Evolutionary conservation across 306 rosid genomes (phyloP).

Genomic region (Dalbergia cultrata): DNA sequence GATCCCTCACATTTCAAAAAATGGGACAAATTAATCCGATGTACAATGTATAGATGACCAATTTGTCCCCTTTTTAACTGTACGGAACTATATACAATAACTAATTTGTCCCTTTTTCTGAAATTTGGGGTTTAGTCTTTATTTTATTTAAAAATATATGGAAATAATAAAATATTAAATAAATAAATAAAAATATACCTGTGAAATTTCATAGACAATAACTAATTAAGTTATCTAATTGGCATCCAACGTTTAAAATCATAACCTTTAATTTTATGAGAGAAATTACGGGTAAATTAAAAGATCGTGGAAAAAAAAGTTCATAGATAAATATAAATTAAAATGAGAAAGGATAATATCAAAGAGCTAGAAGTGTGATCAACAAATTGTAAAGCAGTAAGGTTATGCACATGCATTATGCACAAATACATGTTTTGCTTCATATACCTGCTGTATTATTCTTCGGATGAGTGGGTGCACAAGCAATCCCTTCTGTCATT

Average conservation of each 20-base stretch:
- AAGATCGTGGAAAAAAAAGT: background rate
- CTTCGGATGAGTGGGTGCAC: constrained; percentile 58
- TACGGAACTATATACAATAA: too few species aligned
- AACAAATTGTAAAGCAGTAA: constrained; percentile 25
- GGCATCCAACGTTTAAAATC: background rate
- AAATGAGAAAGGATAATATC: background rate
- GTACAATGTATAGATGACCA: too few species aligned
- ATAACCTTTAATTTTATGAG: background rate
- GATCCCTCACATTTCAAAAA: too few species aligned
- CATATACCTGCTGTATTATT: constrained; percentile 50
- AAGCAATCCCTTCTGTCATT: constrained; percentile 83
- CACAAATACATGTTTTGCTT: constrained; percentile 41
- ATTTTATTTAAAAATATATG: too few species aligned
- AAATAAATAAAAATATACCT: too few species aligned
- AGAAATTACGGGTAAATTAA: background rate
- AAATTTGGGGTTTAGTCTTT: too few species aligned
- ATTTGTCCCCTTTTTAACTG: too few species aligned
- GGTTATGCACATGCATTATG: constrained; percentile 57
- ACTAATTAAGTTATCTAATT: background rate
- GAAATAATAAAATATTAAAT: too few species aligned
- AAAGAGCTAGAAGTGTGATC: background rate
- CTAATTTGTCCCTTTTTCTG: too few species aligned
- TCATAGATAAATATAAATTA: too few species aligned
- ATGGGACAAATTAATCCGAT: too few species aligned
- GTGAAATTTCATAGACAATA: too few species aligned